Evolutionary conservation across 1,139 yeast species (phyloP).

Genomic region (Lipomyces yarrowii): DNA sequence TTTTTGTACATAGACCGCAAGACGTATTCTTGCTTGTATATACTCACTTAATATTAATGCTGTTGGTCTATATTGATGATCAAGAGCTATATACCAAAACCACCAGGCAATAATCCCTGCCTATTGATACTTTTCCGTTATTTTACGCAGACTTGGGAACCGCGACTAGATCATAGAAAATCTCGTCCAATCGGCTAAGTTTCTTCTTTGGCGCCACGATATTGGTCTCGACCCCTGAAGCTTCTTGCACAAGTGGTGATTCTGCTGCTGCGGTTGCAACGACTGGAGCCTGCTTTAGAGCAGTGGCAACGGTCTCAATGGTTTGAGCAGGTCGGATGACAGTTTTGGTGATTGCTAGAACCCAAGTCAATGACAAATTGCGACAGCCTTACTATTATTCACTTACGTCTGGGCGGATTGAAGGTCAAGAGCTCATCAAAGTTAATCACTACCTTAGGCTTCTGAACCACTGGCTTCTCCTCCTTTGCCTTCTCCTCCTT

Average conservation of each 20-base stretch:
- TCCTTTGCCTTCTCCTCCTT: conserved; percentile 34
- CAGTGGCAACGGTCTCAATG: conserved; percentile 15
- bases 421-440: conserved; percentile 29
- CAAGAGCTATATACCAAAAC: background rate
- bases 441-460: conserved; percentile 23
- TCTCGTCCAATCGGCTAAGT: conserved; percentile 22
- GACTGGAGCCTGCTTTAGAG: conserved; percentile 7
- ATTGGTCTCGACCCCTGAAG: background rate
- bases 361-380: background rate
- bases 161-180: conserved; percentile 22
- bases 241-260: background rate
- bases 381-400: background rate
- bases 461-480: conserved; percentile 15
- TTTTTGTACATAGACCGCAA: background rate
- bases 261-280: background rate
- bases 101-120: conserved; percentile 44
- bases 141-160: conserved; percentile 19
- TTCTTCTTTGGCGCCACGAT: conserved; percentile 34
- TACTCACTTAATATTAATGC: background rate
- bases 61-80: background rate
- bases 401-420: conserved; percentile 28
- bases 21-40: background rate
- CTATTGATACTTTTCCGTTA: background rate
- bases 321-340: conserved; percentile 22
- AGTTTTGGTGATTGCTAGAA: conserved; percentile 20